These are phyloP conservation scores for Litsea cubeba DNA, from an alignment of 164 flowering plant genomes.

Conservation along the genomic window DNA sequence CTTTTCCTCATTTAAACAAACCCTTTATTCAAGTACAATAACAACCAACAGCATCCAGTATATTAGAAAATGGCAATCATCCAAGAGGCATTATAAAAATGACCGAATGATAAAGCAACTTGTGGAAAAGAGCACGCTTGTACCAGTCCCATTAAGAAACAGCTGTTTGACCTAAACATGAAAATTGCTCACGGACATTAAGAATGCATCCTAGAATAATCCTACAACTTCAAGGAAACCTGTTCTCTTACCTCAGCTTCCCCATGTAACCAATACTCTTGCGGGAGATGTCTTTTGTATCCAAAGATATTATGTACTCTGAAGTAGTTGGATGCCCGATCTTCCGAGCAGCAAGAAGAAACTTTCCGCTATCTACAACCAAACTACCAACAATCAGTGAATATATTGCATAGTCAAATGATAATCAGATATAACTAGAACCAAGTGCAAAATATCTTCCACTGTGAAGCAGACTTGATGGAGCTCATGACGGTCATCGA, in stretches of 20 bases:
- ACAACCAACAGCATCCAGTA: background rate
- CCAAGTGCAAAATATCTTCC: too few species aligned
- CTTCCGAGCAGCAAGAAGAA: constrained; percentile 19
- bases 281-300: constrained; percentile 14
- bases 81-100: too few species aligned
- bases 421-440: too few species aligned
- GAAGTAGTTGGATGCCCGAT: constrained; percentile 17
- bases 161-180: too few species aligned
- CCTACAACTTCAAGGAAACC: background rate
- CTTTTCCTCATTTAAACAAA: too few species aligned
- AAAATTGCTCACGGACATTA: background rate
- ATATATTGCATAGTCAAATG: too few species aligned
- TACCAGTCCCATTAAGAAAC: too few species aligned
- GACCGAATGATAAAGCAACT: too few species aligned
- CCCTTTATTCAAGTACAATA: too few species aligned
- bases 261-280: constrained; percentile 16
- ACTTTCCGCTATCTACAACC: constrained; percentile 14
- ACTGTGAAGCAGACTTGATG: too few species aligned
- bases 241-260: constrained; percentile 10
- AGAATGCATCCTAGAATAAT: background rate
- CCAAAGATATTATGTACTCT: constrained; percentile 16
- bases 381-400: background rate
- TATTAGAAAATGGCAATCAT: background rate
- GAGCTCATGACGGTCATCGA: too few species aligned
- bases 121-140: too few species aligned